phyloP scores from a whole-genome alignment of 768 basidiomycete genomes.

The Xanthoconium purpureum region DNA sequence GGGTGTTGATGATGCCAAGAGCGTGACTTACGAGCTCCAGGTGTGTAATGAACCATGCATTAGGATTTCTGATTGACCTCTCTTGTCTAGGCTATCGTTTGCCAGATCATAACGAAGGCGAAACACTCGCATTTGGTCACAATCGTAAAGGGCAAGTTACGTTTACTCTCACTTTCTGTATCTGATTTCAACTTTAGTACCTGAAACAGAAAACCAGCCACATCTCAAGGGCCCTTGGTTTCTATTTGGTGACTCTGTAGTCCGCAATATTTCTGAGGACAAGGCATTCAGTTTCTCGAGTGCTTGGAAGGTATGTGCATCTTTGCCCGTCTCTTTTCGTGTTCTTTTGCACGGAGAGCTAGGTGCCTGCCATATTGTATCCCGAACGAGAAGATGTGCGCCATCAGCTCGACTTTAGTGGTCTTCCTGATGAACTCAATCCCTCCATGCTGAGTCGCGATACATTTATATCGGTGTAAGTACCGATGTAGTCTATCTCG shows the following conservation, averaged over 20 bases:
- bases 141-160: constrained; percentile 66
- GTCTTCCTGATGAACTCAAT: constrained; percentile 66
- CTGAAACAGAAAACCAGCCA: constrained; percentile 52
- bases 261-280: constrained; percentile 76
- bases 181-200: constrained; percentile 46
- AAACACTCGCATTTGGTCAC: constrained; percentile 82
- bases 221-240: constrained; percentile 68
- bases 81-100: constrained; percentile 64
- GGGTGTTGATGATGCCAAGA: constrained; percentile 53
- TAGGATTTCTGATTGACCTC: neutral
- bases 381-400: constrained; percentile 70
- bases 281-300: constrained; percentile 86
- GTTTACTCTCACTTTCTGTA: neutral
- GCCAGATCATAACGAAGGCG: constrained; percentile 72
- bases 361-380: constrained; percentile 88
- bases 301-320: constrained; percentile 81
- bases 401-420: constrained; percentile 57
- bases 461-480: constrained; percentile 83
- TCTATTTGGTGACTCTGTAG: constrained; percentile 95
- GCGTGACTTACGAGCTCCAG: constrained; percentile 65
- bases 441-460: constrained; percentile 76
- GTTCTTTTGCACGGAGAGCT: constrained; percentile 16
- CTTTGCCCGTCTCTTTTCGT: neutral
- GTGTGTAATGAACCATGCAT: no score
- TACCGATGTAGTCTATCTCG: neutral